These are phyloP conservation scores for Fraxinus sp. DNA, from an alignment of 305 asterid species.

Conservation along the genomic window DNA sequence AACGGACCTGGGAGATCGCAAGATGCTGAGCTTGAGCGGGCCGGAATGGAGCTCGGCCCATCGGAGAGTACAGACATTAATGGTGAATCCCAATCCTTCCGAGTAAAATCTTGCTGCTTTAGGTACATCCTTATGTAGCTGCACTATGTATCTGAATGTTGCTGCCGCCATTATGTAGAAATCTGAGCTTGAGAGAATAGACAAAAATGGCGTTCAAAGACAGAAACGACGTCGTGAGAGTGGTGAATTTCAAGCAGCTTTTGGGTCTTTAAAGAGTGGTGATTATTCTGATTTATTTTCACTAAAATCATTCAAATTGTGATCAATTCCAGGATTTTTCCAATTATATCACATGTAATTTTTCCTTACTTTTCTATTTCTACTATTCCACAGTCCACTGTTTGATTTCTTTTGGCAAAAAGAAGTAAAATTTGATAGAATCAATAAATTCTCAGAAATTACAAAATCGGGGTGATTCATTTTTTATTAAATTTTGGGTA, in stretches of 20 bases:
- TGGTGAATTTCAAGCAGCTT: background rate
- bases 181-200: background rate
- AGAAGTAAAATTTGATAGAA: background rate
- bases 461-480: background rate
- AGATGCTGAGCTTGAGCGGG: slow-evolving; percentile 76
- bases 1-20: slow-evolving; percentile 56
- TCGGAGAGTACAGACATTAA: slow-evolving; percentile 72
- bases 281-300: background rate
- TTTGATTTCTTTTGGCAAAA: background rate
- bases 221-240: background rate
- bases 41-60: slow-evolving; percentile 94
- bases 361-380: background rate
- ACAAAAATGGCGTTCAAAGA: background rate
- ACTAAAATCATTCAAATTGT: background rate
- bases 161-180: slow-evolving; percentile 46
- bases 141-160: slow-evolving; percentile 67
- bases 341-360: background rate
- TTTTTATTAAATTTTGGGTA: slow-evolving; percentile 19
- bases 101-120: slow-evolving; percentile 84
- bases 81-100: slow-evolving; percentile 73
- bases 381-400: background rate
- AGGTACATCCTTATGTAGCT: slow-evolving; percentile 82
- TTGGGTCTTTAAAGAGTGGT: background rate
- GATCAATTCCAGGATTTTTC: background rate
- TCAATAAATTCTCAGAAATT: background rate